A percentile compares a stretch with the other conserved stretches of the same genome.
Conservation (phyloP, 345 rosid genomes). For the Ceriops decandra region DNA sequence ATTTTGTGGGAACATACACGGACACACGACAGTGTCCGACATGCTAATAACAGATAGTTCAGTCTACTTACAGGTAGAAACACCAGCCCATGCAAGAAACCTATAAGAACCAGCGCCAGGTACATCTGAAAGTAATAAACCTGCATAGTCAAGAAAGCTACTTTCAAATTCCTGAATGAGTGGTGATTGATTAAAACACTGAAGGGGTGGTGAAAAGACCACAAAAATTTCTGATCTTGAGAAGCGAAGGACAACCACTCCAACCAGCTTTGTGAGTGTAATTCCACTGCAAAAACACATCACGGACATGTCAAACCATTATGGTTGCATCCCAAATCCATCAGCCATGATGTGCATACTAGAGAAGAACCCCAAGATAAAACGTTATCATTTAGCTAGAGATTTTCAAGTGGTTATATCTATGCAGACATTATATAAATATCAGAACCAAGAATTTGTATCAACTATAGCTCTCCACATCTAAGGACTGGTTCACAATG, state of each 20-base stretch:
- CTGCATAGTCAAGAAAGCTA: conserved; percentile 38
- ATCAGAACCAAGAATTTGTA: no score
- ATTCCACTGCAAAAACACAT: conserved; percentile 59
- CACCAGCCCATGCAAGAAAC: conserved; percentile 91
- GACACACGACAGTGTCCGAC: not conserved
- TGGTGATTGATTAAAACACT: conserved; percentile 4
- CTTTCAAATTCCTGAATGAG: not conserved
- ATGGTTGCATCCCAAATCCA: no score
- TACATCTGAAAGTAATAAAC: conserved; percentile 96
- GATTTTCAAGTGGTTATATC: no score
- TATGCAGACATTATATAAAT: no score
- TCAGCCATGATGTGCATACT: no score
- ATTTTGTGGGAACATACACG: no score
- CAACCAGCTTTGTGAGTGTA: conserved; percentile 84
- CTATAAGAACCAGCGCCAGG: conserved; percentile 75
- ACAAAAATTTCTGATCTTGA: conserved; percentile 88
- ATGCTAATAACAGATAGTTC: not conserved
- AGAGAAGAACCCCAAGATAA: no score
- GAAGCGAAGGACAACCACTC: conserved; percentile 84
- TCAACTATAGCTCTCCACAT: no score
- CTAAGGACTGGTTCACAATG: no score
- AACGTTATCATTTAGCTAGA: no score
- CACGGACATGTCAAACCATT: no score
- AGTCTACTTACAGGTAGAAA: conserved; percentile 72
- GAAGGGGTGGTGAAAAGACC: conserved; percentile 40